Base-by-base conservation (phyloP, 257 asterid species). In the Jaltomata sinuosa region DNA sequence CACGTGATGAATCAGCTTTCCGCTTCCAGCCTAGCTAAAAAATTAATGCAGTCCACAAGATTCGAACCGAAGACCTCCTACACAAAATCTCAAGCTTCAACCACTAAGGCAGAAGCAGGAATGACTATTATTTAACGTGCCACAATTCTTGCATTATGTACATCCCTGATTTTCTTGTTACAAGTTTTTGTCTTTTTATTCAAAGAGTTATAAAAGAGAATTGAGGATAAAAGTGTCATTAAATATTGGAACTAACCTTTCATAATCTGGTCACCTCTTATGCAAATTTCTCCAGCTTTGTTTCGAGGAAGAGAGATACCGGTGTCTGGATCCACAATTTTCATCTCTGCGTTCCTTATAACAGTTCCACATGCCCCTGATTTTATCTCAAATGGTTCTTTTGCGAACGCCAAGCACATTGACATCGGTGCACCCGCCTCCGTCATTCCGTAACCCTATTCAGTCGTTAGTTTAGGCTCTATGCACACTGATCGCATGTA, bases 311-410 rank as follows among this genome's bases (percentile, higher is more conserved):
- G 59, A 16, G 96, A 91, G 3, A 76, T 87, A 10, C 95, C 97
- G 1, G 90, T 93, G 31, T 92, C 93, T 0, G 89, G 87, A 27
- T 94, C 97, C 2, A 96, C 91, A 32, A 96, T 96, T 85, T 92
- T 96, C 99, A 96, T 92, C 71, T 94, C 97, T 1, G 99, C 97
- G 16, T 96, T 96, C 42, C 98, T 89, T 22, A 94, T 97, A 2
- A 96, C 97, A 0, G 96, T 93, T 9, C 99, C 99, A 55, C 98
- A 94, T 0, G 97, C 93, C 34, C 99, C 99, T 1, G 99, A 93
- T 86, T 96, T 96, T 0, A 96, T 91, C 91, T 93, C 95, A 14
- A 87, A 87, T 0, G 98, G 89, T 34, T 94, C 96, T 84, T 96
- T 96, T 0, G 98, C 98, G 61, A 96, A 94, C 4, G 95, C 98